These are phyloP conservation scores for Dendrostoma leiphaemia DNA, from an alignment of 2,329 filamentous ascomycete species.

Conservation along the genomic window DNA sequence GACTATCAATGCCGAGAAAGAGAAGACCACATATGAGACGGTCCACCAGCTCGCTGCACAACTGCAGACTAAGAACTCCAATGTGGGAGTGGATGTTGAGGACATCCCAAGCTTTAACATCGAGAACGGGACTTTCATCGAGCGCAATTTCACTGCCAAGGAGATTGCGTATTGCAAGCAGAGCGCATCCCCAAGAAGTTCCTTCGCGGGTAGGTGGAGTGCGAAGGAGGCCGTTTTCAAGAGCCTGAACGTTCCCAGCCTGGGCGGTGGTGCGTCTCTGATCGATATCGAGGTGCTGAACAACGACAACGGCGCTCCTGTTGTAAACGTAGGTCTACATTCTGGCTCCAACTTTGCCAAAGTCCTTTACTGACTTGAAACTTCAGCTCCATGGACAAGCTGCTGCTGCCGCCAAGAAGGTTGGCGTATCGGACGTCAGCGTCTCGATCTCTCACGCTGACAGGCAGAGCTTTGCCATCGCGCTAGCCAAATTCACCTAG, in stretches of 20 bases:
- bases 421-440: slow-evolving; percentile 82
- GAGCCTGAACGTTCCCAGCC: slow-evolving; percentile 81
- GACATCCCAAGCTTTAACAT: slow-evolving; percentile 85
- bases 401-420: slow-evolving; percentile 76
- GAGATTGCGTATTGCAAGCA: slow-evolving; percentile 87
- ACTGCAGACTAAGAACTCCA: slow-evolving; percentile 64
- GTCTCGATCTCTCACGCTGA: slow-evolving; percentile 97
- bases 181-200: slow-evolving; percentile 77
- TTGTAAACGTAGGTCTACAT: slow-evolving; percentile 69
- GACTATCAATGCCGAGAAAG: slow-evolving; percentile 41
- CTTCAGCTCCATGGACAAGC: slow-evolving; percentile 81
- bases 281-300: slow-evolving; percentile 92
- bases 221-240: slow-evolving; percentile 99
- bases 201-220: slow-evolving; percentile 93
- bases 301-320: slow-evolving; percentile 77
- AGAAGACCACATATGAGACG: slow-evolving; percentile 68
- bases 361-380: slow-evolving; percentile 35
- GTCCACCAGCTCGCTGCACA: slow-evolving; percentile 73
- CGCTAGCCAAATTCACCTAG: slow-evolving; percentile 73
- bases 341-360: neutral
- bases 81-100: slow-evolving; percentile 93
- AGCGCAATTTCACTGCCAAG: slow-evolving; percentile 85
- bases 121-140: slow-evolving; percentile 87
- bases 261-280: slow-evolving; percentile 84
- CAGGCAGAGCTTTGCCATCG: slow-evolving; percentile 89